Evolutionary conservation across 2,329 filamentous ascomycete genomes (phyloP), one percentile per base, ranked within the genome.

Genomic region (Didymosphaeria variabile): DNA sequence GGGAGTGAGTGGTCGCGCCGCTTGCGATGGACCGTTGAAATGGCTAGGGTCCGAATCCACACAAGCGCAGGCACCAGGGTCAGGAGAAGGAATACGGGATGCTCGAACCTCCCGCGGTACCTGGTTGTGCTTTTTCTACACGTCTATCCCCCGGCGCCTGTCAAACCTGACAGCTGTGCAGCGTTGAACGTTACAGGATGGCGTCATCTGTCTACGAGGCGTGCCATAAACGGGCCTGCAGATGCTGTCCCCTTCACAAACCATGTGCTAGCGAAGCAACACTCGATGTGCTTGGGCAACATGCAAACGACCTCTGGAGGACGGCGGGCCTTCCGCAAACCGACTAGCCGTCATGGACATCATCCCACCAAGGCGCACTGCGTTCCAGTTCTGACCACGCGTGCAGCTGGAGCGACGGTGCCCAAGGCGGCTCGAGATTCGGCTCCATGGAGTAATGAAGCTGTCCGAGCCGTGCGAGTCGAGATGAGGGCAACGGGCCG

Each of bases 1-100:
- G 50, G 50, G 34, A 53, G 26, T 29, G 50, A 12, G 21, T 19
- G 32, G 34, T 53, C 29, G 42, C 10, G 40, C 50, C 40, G 40
- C 31, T 36, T 55, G 53, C 32, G 42, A 55, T 46, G 42, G 53
- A 26, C 53, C 53, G 53, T 55, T 55, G 53, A 46, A 55, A 19
- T 15, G 21, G 52, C 40, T 23, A 26, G 38, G 40, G 53, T 46
- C 38, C 21, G 6, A 38, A 55, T 46, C 52, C 40, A 32, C 26
- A 45, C 26, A 38, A 40, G 38, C 38, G 42, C 42, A 21, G 19
- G 9, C 17, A 13, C 29, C 53, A 55, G 53, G 51, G 40, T 46
- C 53, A 55, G 42, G 53, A 45, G 8, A 45, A 8, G 42, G 42
- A 10, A 23, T 23, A 12, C 26, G 45, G 26, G 26, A 49, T 49